Evolutionary conservation across 2,329 filamentous ascomycete species (phyloP), one percentile per base, ranked within the genome.

Genomic region (Fusarium goolgardi): DNA sequence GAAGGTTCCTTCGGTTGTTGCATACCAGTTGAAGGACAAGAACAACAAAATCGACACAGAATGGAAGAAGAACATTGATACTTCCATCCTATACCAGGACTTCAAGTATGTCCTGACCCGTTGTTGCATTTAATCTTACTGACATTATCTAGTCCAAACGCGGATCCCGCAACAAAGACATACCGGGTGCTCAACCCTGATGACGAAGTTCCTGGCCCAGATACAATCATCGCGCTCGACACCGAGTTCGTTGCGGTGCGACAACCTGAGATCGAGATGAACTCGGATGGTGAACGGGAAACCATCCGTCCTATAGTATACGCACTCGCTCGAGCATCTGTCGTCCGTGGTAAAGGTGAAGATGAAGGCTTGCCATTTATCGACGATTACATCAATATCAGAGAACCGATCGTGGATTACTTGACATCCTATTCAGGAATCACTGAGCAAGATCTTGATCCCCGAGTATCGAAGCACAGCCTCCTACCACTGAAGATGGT

Each of bases 231-330:
- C 44, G 96, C 94, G 1, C 88, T 99, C 7, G 96, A 99, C 76
- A 97, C 96, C 0, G 96, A 99, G 78, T 99, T 99, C 71, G 96
- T 99, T 10, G 90, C 94, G 23, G 87, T 97, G 3, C 92, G 96
- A 69, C 91, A 96, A 70, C 93, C 96, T 46, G 95, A 98, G 76
- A 97, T 97, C 54, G 93, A 97, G 75, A 93, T 99, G 81, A 97
- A 96, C 77, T 94, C 95, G 5, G 94, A 97, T 69, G 96, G 96
- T 23, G 92, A 93, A 40, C 57, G 94, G 50, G 94, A 96, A 75
- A 97, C 94, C 16, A 96, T 98, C 40, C 88, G 95, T 2, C 96
- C 96, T 0, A 94, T 91, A 65, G 93, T 94, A 31, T 93, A 96
- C 70, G 95, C 94, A 1, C 86, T 99, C 15, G 96, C 95, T n/a